A percentile compares a stretch with the other conserved stretches of the same genome.
Evolutionary conservation across 2,329 filamentous ascomycete genomes (phyloP).

Genomic region (Diaporthe citri): DNA sequence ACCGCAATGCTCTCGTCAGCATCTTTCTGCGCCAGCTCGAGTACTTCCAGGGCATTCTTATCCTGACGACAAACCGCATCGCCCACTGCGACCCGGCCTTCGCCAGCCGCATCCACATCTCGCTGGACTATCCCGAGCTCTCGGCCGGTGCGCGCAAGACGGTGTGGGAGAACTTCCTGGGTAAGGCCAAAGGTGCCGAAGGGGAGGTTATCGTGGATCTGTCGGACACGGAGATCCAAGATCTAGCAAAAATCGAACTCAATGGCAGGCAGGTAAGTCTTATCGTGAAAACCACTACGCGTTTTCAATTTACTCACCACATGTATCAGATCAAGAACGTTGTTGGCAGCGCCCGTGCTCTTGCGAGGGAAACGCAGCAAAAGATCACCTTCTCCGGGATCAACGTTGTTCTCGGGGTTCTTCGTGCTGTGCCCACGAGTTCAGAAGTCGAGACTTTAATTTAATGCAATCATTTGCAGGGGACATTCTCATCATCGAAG

Average conservation of each 20-base stretch:
- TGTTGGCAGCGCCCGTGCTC: neutral
- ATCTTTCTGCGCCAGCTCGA: conserved; percentile 50
- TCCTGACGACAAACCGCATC: conserved; percentile 52
- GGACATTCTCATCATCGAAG: too few species aligned
- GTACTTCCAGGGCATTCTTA: conserved; percentile 53
- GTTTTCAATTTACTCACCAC: neutral
- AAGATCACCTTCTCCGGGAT: neutral
- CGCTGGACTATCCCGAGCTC: too few species aligned
- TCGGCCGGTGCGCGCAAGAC: too few species aligned
- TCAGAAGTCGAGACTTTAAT: neutral
- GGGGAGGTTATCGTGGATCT: neutral
- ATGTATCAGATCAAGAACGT: neutral
- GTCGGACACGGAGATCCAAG: neutral
- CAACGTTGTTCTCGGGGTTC: neutral
- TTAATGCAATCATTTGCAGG: neutral
- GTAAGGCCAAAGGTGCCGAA: neutral
- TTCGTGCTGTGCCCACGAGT: neutral
- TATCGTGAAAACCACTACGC: too few species aligned
- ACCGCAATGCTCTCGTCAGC: conserved; percentile 54
- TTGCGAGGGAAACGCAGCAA: neutral
- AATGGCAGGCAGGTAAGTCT: neutral
- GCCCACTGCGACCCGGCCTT: too few species aligned
- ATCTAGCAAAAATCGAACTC: neutral
- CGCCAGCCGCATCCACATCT: too few species aligned
- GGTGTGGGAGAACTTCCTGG: neutral